These are phyloP conservation scores for Macrolepiota albuminosa DNA, from an alignment of 768 basidiomycete species.

Conservation along the genomic window DNA sequence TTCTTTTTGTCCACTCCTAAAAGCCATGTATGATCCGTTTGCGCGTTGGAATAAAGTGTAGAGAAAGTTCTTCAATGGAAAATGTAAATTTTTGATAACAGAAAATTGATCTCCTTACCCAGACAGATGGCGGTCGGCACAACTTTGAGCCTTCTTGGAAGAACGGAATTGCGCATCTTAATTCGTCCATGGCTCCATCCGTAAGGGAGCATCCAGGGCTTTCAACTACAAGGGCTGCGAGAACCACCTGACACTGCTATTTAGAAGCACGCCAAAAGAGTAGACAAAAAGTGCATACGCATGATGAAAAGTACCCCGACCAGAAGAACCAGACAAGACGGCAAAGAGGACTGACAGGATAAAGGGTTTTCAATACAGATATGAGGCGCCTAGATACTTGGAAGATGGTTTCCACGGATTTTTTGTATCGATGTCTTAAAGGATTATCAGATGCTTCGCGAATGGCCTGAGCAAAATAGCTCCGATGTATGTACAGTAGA, in stretches of 20 bases:
- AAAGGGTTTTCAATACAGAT: slow-evolving; percentile 32
- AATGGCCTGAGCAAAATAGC: slow-evolving; percentile 45
- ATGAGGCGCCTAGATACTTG: slow-evolving; percentile 40
- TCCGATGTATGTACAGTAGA: slow-evolving; percentile 42
- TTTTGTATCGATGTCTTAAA: slow-evolving; percentile 37
- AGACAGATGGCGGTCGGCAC: slow-evolving; percentile 31
- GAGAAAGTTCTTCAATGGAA: slow-evolving; percentile 27
- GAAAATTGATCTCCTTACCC: slow-evolving; percentile 22
- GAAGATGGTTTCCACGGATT: slow-evolving; percentile 41
- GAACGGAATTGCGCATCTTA: slow-evolving; percentile 32
- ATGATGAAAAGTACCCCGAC: slow-evolving; percentile 44
- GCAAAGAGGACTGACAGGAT: slow-evolving; percentile 29
- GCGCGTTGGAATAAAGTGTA: slow-evolving; percentile 34
- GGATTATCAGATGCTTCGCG: slow-evolving; percentile 37
- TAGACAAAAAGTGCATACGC: slow-evolving; percentile 24
- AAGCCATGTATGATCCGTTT: slow-evolving; percentile 23
- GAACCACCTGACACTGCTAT: slow-evolving; percentile 30
- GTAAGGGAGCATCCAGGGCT: slow-evolving; percentile 41
- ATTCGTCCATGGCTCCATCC: slow-evolving; percentile 31
- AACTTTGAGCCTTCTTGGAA: slow-evolving; percentile 37
- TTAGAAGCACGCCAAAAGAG: not conserved
- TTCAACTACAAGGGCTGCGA: slow-evolving; percentile 42
- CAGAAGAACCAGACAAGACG: slow-evolving; percentile 46
- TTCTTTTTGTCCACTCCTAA: slow-evolving; percentile 19
- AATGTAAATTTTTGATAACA: not conserved